Percentiles rank a stretch among this genome's conserved stretches.
Evolutionary conservation across 495 filamentous ascomycete genomes (phyloP).

Genomic region (Aspergillus mulundensis): DNA sequence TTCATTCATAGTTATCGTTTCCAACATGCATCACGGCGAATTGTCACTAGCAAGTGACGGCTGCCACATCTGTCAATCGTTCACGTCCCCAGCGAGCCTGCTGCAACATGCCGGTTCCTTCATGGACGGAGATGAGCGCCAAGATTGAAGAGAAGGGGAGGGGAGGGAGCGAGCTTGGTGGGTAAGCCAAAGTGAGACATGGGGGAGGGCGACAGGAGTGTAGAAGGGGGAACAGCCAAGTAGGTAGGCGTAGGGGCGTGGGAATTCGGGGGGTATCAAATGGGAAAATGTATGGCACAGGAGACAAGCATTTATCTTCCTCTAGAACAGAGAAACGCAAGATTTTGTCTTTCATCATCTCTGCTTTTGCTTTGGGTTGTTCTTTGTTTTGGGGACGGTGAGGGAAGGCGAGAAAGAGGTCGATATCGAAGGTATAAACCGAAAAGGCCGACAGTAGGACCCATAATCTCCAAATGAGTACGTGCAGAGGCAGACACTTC

Average conservation of each 20-base stretch:
- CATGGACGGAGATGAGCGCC: conserved; percentile 34
- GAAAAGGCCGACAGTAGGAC: conserved; percentile 24
- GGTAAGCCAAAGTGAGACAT: conserved; percentile 2
- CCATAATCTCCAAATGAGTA: conserved; percentile 4
- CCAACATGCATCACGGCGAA: conserved; percentile 20
- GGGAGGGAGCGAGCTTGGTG: neutral
- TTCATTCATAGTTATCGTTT: conserved; percentile 19
- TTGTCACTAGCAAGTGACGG: conserved; percentile 34
- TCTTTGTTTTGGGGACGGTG: conserved; percentile 5
- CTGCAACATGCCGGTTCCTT: conserved; percentile 1
- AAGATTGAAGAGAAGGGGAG: conserved; percentile 14
- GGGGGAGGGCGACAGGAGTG: neutral
- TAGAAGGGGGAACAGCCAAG: neutral
- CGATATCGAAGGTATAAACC: conserved; percentile 2
- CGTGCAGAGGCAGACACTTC: neutral
- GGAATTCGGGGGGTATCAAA: conserved; percentile 10
- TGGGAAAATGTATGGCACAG: conserved; percentile 6
- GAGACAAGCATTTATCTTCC: conserved; percentile 6
- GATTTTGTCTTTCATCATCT: conserved; percentile 11
- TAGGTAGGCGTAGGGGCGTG: neutral
- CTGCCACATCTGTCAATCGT: conserved; percentile 31
- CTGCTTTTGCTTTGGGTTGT: conserved; percentile 12
- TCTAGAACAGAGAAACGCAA: conserved; percentile 9
- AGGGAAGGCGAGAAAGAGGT: neutral
- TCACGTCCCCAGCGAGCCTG: conserved; percentile 9